Evolutionary conservation across 306 rosid genomes (phyloP).

Genomic region (Boehmeria nivea): DNA sequence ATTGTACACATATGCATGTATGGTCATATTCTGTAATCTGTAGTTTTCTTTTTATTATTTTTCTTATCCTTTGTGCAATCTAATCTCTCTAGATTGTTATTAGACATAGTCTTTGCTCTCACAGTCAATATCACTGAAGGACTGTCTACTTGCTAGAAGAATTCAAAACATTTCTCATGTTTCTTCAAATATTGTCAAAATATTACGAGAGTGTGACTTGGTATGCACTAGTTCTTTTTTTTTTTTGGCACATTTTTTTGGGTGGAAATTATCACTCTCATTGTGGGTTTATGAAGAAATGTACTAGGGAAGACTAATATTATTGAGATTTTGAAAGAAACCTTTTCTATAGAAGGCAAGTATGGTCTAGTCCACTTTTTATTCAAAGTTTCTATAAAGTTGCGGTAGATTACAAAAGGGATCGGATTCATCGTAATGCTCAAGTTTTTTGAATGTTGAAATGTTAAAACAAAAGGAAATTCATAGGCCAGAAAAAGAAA

Average conservation of each 20-base stretch:
- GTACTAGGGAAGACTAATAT: neutral
- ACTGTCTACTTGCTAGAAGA: slow-evolving; percentile 20
- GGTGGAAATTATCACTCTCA: neutral
- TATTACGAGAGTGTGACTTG: slow-evolving; percentile 7
- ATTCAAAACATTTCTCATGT: slow-evolving; percentile 15
- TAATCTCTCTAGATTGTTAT: slow-evolving; percentile 13
- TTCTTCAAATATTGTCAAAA: slow-evolving; percentile 4
- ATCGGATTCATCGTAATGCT: slow-evolving; percentile 5
- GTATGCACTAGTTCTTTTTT: neutral
- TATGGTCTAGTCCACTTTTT: slow-evolving; percentile 2
- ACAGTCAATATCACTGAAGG: slow-evolving; percentile 23
- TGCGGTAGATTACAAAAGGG: slow-evolving; percentile 9
- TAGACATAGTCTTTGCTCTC: slow-evolving; percentile 19
- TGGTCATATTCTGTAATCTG: neutral
- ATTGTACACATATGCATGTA: neutral
- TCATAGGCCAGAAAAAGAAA: neutral
- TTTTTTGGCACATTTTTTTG: neutral
- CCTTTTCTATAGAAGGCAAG: slow-evolving; percentile 2
- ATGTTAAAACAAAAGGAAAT: neutral
- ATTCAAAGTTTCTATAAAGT: slow-evolving; percentile 18
- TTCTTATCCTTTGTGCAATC: slow-evolving; percentile 5
- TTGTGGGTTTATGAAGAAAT: neutral
- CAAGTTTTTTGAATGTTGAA: slow-evolving; percentile 9
- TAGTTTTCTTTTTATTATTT: neutral
- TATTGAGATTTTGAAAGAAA: slow-evolving; percentile 8